Conservation (phyloP, 352 stramenopile genomes). For the Phytophthora ohioensis region DNA sequence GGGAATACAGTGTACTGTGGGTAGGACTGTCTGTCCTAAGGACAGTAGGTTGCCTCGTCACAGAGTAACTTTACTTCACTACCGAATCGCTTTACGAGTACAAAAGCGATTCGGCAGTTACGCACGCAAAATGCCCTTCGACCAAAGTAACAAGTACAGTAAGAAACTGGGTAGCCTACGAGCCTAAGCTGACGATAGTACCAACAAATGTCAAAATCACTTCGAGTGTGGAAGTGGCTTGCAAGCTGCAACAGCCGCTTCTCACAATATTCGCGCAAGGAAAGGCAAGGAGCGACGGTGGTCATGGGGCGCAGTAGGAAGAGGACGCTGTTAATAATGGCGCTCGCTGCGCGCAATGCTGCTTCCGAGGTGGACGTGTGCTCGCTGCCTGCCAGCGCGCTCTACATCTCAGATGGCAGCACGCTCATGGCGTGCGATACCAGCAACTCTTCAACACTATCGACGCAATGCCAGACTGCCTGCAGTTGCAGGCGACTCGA, state of each 20-base stretch:
- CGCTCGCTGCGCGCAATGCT: conserved; percentile 6
- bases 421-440: conserved; percentile 17
- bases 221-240: too few species aligned
- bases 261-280: background rate
- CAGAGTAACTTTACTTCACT: too few species aligned
- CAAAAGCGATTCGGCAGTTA: too few species aligned
- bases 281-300: conserved; percentile 9
- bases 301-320: conserved; percentile 13
- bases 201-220: too few species aligned
- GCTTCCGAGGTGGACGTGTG: conserved; percentile 30
- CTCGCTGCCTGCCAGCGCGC: conserved; percentile 31
- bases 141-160: too few species aligned
- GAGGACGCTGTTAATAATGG: conserved; percentile 12
- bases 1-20: too few species aligned
- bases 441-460: conserved; percentile 17
- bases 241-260: background rate
- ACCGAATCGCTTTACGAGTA: too few species aligned
- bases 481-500: conserved; percentile 34
- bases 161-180: too few species aligned
- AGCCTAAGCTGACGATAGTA: too few species aligned
- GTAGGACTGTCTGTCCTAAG: too few species aligned
- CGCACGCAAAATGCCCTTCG: too few species aligned
- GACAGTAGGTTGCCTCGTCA: too few species aligned
- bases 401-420: conserved; percentile 32
- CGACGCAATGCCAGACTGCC: conserved; percentile 18